A percentile compares a stretch with the other conserved stretches of the same genome.
Evolutionary conservation across 148 eudicot species (phyloP).

Genomic region (Arctostaphylos glauca): DNA sequence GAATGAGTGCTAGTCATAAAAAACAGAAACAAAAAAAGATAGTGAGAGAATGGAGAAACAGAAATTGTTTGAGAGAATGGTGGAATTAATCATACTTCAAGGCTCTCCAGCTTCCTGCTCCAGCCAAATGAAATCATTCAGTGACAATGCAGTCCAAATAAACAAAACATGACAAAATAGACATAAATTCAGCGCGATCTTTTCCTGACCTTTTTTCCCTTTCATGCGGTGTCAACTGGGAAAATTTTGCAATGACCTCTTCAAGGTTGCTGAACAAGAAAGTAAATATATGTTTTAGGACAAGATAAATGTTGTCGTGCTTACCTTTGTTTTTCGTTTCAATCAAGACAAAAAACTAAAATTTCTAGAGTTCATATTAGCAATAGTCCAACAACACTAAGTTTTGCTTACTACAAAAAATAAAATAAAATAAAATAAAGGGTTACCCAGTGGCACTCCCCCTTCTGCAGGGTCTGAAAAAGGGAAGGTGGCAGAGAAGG

Average conservation of each 20-base stretch:
- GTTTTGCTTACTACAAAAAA: not conserved
- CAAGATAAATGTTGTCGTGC: not conserved
- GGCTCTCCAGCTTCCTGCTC: conserved; percentile 93
- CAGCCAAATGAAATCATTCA: conserved; percentile 30
- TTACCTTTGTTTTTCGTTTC: not conserved
- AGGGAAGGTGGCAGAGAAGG: too few relatives aligned
- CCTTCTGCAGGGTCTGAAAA: too few relatives aligned
- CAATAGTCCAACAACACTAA: not conserved
- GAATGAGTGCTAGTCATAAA: not conserved
- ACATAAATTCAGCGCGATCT: conserved; percentile 4
- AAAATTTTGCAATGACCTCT: conserved; percentile 79
- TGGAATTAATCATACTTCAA: conserved; percentile 64
- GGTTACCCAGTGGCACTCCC: too few relatives aligned
- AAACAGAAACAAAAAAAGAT: not conserved
- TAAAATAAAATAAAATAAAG: too few relatives aligned
- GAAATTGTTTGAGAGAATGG: not conserved
- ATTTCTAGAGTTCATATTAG: not conserved
- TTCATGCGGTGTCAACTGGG: conserved; percentile 79
- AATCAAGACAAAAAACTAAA: not conserved
- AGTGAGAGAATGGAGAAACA: not conserved
- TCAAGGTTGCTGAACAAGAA: conserved; percentile 64
- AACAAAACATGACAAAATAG: conserved; percentile 1
- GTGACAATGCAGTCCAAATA: not conserved
- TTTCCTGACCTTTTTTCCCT: conserved; percentile 63
- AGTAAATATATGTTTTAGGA: conserved; percentile 7